Evolutionary conservation across 2,329 filamentous ascomycete species (phyloP).

Genomic region (Aspergillus fumigatiaffinis): DNA sequence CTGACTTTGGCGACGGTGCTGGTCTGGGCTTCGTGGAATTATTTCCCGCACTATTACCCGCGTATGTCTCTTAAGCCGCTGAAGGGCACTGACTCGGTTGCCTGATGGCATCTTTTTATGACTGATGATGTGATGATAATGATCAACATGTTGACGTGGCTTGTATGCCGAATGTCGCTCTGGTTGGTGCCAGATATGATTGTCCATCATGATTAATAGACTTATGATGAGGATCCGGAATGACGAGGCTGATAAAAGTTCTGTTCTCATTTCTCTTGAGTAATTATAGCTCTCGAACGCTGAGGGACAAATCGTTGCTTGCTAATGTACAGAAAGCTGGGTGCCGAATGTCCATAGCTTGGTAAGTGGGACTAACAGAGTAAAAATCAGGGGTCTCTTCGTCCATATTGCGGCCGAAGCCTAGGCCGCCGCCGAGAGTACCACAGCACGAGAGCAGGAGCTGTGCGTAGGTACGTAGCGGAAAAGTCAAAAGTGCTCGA

Average conservation of each 20-base stretch:
- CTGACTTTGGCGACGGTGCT: constrained; percentile 24
- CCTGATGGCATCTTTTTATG: neutral
- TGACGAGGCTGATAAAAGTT: neutral
- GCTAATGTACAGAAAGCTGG: neutral
- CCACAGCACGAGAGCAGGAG: neutral
- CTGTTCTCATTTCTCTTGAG: neutral
- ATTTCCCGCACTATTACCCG: neutral
- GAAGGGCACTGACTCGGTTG: neutral
- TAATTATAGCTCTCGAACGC: neutral
- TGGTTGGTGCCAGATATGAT: neutral
- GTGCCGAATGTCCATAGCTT: neutral
- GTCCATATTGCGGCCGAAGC: neutral
- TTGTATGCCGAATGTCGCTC: neutral
- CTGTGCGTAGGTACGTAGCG: no score
- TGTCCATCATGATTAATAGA: neutral
- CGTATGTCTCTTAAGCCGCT: neutral
- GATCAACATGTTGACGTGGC: neutral
- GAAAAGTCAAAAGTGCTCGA: neutral
- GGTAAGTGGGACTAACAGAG: neutral
- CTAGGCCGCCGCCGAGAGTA: neutral
- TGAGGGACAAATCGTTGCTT: neutral
- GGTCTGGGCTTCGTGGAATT: constrained; percentile 23
- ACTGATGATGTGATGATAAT: neutral
- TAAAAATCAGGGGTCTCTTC: neutral
- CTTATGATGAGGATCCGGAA: neutral